Percentiles rank a stretch among this genome's conserved stretches.
Conservation (phyloP, 1,139 yeast genomes). For the Debaryomycetaceae sp. region DNA sequence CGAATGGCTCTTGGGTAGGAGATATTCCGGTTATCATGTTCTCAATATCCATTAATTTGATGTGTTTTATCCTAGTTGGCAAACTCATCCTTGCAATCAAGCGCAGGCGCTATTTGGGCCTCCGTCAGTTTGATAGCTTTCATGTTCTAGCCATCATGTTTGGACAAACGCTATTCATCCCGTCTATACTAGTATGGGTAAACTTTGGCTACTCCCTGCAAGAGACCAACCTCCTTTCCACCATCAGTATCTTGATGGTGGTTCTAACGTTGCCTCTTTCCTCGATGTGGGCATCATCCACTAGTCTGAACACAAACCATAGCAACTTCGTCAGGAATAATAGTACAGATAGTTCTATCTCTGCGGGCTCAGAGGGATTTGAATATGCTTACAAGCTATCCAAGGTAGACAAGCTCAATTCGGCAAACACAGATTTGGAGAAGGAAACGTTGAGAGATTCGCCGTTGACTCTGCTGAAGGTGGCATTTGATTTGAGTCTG, state of each 20-base stretch:
- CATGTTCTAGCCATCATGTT: constrained; percentile 79
- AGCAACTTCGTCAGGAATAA: constrained; percentile 6
- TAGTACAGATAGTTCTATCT: constrained; percentile 8
- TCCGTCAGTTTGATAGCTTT: constrained; percentile 75
- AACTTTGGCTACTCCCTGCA: constrained; percentile 30
- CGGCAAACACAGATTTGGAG: constrained; percentile 8
- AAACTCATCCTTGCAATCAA: constrained; percentile 68
- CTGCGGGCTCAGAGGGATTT: constrained; percentile 11
- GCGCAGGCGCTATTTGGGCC: constrained; percentile 70
- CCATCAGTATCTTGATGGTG: constrained; percentile 27
- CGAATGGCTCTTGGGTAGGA: constrained; percentile 24
- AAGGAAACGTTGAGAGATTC: constrained; percentile 4
- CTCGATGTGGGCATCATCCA: constrained; percentile 81
- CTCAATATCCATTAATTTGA: constrained; percentile 62
- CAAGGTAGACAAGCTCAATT: constrained; percentile 4
- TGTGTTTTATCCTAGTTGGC: constrained; percentile 53
- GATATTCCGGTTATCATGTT: constrained; percentile 61
- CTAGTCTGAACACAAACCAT: constrained; percentile 37
- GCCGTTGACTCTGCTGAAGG: constrained; percentile 4
- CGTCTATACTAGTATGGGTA: constrained; percentile 62
- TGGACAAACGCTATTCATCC: constrained; percentile 77
- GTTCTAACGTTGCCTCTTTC: constrained; percentile 76
- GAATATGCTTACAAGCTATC: constrained; percentile 15
- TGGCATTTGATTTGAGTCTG: neutral
- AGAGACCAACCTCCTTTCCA: constrained; percentile 14